Base-by-base conservation (phyloP, 768 basidiomycete species). In the Suillus americanus region DNA sequence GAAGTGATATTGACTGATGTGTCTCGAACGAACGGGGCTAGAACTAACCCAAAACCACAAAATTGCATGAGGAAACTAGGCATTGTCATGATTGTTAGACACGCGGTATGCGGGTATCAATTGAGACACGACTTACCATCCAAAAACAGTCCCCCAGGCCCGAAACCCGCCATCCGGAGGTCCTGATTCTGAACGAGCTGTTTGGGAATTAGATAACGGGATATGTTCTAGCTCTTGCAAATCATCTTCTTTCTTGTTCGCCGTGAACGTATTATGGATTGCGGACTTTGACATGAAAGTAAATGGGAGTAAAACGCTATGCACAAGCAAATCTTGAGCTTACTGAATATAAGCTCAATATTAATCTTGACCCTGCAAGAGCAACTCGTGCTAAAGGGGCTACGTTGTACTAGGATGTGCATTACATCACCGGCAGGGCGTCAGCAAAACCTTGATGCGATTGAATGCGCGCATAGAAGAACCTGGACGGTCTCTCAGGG, bases 41-140 rank as follows among this genome's bases (percentile, higher is more conserved):
- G 25, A 16, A 60, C 65, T 16, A 53, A 74, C 66, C 73, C 75
- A 51, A 68, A 75, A 23, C 68, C 69, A 62, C 73, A 74, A 56
- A 74, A 72, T 43, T 76, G 74, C 13, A 72, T 61, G 2, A 75
- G 61, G 56, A 72, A 70, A 45, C 71, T 73, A 53, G 37, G 14
- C 23, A 61, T 28, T 13, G 16, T 63, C 20, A 1, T 48, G 23
- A 55, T 7, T n/a, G 18, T 37, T n/a, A 37, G 40, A 37, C 33
- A 50, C 13, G 37, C 25, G 16, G 25, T 10, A 13, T 28, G 23
- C 2, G 28, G 16, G 9, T 38, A 30, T 30, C 30, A 30, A 3
- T 30, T 28, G 38, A 40, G 38, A 57, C 23, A 41, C 16, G 13
- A 18, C 45, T 64, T 35, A 68, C 67, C 62, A 63, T 33, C 62